phyloP scores from a whole-genome alignment of 345 rosid species.

The Arabis alpina region DNA sequence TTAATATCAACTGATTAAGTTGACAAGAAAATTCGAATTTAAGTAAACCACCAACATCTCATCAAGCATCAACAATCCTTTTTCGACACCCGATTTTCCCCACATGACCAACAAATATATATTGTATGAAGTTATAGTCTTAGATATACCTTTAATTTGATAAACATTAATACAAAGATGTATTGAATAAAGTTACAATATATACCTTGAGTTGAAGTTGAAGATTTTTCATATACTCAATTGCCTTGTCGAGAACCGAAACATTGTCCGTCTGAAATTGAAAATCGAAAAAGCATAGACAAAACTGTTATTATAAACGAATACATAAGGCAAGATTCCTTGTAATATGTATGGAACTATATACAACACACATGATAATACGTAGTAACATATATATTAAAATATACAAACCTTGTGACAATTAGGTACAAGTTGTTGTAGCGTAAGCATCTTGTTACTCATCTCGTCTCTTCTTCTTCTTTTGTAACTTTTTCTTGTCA shows the following conservation, averaged over 20 bases:
- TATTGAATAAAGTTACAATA: constrained; percentile 1
- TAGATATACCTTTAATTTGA: too few species aligned
- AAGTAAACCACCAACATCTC: background rate
- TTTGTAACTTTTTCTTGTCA: constrained; percentile 32
- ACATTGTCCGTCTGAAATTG: constrained; percentile 64
- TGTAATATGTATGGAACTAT: background rate
- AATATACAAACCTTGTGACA: constrained; percentile 58
- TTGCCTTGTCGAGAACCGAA: constrained; percentile 70
- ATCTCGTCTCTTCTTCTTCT: constrained; percentile 54
- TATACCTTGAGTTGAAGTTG: constrained; percentile 78
- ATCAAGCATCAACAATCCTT: background rate
- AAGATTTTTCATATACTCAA: constrained; percentile 67
- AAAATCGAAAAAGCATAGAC: background rate
- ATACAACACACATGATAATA: background rate
- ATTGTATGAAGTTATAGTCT: too few species aligned
- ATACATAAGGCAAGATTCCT: background rate
- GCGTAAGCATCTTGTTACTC: constrained; percentile 65
- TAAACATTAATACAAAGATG: background rate
- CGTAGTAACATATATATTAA: background rate
- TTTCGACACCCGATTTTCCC: background rate
- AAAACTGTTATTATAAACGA: too few species aligned
- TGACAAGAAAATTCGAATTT: too few species aligned
- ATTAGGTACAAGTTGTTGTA: constrained; percentile 73
- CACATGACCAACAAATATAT: background rate
- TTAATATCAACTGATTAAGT: too few species aligned